Evolutionary conservation across 2,329 filamentous ascomycete species (phyloP), one percentile per base, ranked within the genome.

Genomic region (Exophiala sp.): DNA sequence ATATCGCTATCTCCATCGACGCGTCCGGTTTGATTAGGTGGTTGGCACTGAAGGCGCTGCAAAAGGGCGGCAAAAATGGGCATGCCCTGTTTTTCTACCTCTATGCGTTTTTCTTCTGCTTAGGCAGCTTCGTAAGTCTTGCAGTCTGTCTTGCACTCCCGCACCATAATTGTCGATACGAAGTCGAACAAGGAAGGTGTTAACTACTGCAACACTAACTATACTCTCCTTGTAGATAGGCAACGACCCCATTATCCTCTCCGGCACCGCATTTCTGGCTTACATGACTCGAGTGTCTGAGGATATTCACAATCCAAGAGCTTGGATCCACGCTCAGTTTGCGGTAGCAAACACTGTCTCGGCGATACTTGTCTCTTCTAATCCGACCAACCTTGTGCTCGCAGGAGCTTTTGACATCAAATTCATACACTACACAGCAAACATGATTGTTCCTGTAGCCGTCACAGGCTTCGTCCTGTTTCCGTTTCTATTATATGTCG

Each of bases 1-100:
- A 89, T 62, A 88, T 89, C 55, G 86, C 87, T 43, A 88, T 90
- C 42, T 89, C 86, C 0, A 87, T 89, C 55, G 87, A 89, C 60
- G 86, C 87, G 2, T 89, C 86, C 0, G 87, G 87, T 3, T 73
- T 89, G 12, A 88, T 89, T 63, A 74, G 86, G 50, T 89, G 77
- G 58, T 66, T 89, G 18, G 86, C 87, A 0, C 88, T 87, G 73
- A 86, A 81, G 57, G 86, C 89, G 0, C 73, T 89, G 2, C 77
- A 85, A 53, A 83, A 79, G 70, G 86, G 83, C 44, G 86, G 86
- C 3, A 77, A 82, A 55, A 78, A 79, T n/a, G 87, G 87, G 0
- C 83, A 85, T 55, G 71, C 78, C 21, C 74, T 90, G 1, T 90
- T 86, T 72, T 84, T 89, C 67, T 88, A 86, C 65, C 81, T 89